Evolutionary conservation across 2,329 filamentous ascomycete species (phyloP).

Genomic region (Mariannaea elegans): DNA sequence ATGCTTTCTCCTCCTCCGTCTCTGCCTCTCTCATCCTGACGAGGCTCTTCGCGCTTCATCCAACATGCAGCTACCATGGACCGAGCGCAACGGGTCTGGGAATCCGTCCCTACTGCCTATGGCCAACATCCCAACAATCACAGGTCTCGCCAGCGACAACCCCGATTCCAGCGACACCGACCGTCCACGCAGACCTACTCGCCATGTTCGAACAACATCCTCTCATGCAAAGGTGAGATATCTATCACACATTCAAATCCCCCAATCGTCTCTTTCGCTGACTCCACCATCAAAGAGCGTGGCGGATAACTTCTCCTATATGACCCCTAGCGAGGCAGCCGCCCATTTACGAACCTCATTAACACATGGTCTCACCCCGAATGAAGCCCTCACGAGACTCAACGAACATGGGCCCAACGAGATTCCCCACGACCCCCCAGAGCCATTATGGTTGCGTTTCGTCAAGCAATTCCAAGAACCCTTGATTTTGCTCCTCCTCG

Average conservation of each 20-base stretch:
- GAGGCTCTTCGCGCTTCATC: slow-evolving; percentile 28
- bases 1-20: slow-evolving; percentile 32
- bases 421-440: slow-evolving; percentile 90
- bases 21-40: slow-evolving; percentile 29
- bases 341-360: slow-evolving; percentile 84
- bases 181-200: slow-evolving; percentile 39
- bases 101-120: slow-evolving; percentile 47
- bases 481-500: slow-evolving; percentile 89
- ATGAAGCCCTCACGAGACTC: slow-evolving; percentile 82
- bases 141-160: slow-evolving; percentile 38
- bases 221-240: slow-evolving; percentile 62
- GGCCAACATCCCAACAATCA: slow-evolving; percentile 46
- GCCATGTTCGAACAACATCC: slow-evolving; percentile 60
- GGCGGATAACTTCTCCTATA: slow-evolving; percentile 69
- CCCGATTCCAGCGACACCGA: slow-evolving; percentile 39
- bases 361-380: slow-evolving; percentile 79
- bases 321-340: slow-evolving; percentile 83
- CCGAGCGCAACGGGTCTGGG: slow-evolving; percentile 44
- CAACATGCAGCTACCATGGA: slow-evolving; percentile 52
- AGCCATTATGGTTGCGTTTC: slow-evolving; percentile 95
- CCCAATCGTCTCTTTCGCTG: slow-evolving; percentile 15
- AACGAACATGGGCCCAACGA: slow-evolving; percentile 90
- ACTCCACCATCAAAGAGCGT: slow-evolving; percentile 51
- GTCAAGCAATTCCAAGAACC: slow-evolving; percentile 97
- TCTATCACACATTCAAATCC: background rate